phyloP scores from a whole-genome alignment of 2,329 filamentous ascomycete species.

The Pseudocercospora musae region DNA sequence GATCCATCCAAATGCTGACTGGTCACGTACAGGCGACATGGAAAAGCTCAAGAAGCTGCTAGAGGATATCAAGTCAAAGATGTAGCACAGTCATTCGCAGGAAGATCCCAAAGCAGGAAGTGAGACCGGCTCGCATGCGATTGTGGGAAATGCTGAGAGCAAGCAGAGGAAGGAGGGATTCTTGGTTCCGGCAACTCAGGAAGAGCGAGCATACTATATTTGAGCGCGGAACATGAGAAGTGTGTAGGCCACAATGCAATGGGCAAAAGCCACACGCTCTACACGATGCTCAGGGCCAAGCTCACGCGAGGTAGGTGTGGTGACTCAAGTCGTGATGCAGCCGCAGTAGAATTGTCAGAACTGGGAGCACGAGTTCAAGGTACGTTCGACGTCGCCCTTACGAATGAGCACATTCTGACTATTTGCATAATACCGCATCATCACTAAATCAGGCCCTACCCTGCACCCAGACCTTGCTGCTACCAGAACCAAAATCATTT shows the following conservation, averaged over 20 bases:
- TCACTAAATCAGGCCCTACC: too few relatives aligned
- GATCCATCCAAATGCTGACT: too few relatives aligned
- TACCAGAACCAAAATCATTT: neutral
- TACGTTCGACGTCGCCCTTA: too few relatives aligned
- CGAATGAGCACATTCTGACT: neutral
- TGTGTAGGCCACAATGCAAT: too few relatives aligned
- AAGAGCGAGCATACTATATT: neutral
- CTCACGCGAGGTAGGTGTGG: too few relatives aligned
- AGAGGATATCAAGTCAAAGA: conserved; percentile 85
- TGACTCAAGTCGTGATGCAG: too few relatives aligned
- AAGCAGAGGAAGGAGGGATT: neutral
- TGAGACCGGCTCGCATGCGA: neutral
- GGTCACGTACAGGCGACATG: conserved; percentile 54
- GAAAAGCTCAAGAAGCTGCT: conserved; percentile 73
- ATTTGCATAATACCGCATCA: neutral
- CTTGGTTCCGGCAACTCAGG: neutral
- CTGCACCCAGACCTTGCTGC: neutral
- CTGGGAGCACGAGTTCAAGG: too few relatives aligned
- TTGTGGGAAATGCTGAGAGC: neutral
- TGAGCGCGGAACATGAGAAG: neutral
- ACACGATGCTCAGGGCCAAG: neutral
- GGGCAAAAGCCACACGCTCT: neutral
- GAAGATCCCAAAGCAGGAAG: neutral
- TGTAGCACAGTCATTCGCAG: conserved; percentile 49
- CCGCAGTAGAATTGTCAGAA: too few relatives aligned